These are phyloP conservation scores for Trametes villosa DNA, from an alignment of 768 basidiomycete species.

Conservation along the genomic window DNA sequence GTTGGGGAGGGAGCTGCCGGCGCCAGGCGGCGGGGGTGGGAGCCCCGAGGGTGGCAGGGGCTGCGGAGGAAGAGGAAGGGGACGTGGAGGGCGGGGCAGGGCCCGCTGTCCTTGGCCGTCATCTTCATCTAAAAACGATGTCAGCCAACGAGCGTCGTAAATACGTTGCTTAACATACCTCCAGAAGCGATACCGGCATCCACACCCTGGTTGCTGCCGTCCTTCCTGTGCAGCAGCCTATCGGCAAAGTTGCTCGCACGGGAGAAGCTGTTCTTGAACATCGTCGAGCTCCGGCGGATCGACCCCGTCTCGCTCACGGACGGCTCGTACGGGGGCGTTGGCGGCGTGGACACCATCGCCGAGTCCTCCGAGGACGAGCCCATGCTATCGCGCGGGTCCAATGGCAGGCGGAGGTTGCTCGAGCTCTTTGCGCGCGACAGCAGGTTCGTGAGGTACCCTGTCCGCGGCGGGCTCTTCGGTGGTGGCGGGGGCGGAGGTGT, in stretches of 20 bases:
- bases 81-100: slow-evolving; percentile 19
- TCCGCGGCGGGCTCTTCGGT: slow-evolving; percentile 24
- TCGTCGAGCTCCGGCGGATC: slow-evolving; percentile 38
- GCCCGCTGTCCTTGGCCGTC: slow-evolving; percentile 10
- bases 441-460: slow-evolving; percentile 48
- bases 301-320: slow-evolving; percentile 34
- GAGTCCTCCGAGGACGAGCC: slow-evolving; percentile 75
- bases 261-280: slow-evolving; percentile 32
- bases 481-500: slow-evolving; percentile 23
- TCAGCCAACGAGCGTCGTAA: slow-evolving; percentile 1
- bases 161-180: slow-evolving; percentile 2
- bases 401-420: slow-evolving; percentile 26
- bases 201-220: slow-evolving; percentile 20
- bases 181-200: slow-evolving; percentile 23
- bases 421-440: slow-evolving; percentile 26
- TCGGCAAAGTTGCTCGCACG: slow-evolving; percentile 33
- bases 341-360: slow-evolving; percentile 60
- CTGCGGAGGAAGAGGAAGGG: slow-evolving; percentile 19
- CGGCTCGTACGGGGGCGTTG: slow-evolving; percentile 45
- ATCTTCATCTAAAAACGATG: slow-evolving; percentile 19
- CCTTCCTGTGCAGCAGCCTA: slow-evolving; percentile 29
- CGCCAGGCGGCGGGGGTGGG: slow-evolving; percentile 17
- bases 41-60: slow-evolving; percentile 15
- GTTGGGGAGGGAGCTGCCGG: background rate
- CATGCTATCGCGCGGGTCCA: slow-evolving; percentile 59